Evolutionary conservation across 805 yeast genomes (phyloP).

Genomic region (Metschnikowia similis): DNA sequence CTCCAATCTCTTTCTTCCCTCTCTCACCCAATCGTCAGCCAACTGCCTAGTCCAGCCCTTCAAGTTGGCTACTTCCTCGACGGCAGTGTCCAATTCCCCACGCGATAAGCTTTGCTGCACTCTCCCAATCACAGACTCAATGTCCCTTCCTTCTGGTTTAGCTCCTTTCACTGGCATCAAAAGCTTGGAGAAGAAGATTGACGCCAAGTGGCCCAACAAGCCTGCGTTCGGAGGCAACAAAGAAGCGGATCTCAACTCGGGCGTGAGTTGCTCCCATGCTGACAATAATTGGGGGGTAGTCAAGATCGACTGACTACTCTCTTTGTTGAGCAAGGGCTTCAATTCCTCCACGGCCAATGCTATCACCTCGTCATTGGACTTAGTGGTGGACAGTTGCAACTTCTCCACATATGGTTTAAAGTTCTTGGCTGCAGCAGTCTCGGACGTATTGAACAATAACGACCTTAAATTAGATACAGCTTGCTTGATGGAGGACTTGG

Average conservation of each 20-base stretch:
- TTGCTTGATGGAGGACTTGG: slow-evolving; percentile 28
- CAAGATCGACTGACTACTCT: slow-evolving; percentile 52
- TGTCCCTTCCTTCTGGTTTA: slow-evolving; percentile 70
- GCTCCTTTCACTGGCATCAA: slow-evolving; percentile 75
- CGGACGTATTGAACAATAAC: slow-evolving; percentile 23
- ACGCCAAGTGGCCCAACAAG: slow-evolving; percentile 83
- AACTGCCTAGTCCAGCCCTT: slow-evolving; percentile 91
- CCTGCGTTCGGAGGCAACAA: slow-evolving; percentile 95
- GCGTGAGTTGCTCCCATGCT: slow-evolving; percentile 75
- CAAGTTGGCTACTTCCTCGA: slow-evolving; percentile 83
- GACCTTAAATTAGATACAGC: slow-evolving; percentile 32
- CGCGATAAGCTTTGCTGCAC: slow-evolving; percentile 70
- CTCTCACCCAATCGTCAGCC: slow-evolving; percentile 87
- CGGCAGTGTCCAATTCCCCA: slow-evolving; percentile 81
- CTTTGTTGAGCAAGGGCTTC: slow-evolving; percentile 32
- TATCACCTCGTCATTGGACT: slow-evolving; percentile 32
- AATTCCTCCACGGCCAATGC: slow-evolving; percentile 29
- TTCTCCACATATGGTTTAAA: slow-evolving; percentile 38
- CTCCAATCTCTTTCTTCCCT: slow-evolving; percentile 86
- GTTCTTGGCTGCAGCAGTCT: slow-evolving; percentile 22
- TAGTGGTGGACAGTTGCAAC: slow-evolving; percentile 20
- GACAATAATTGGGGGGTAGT: slow-evolving; percentile 73
- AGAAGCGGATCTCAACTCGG: slow-evolving; percentile 85
- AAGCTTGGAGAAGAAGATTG: slow-evolving; percentile 69
- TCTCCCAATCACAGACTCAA: slow-evolving; percentile 84